Evolutionary conservation across 345 rosid genomes (phyloP).

Genomic region (Bretschneidera sinensis): DNA sequence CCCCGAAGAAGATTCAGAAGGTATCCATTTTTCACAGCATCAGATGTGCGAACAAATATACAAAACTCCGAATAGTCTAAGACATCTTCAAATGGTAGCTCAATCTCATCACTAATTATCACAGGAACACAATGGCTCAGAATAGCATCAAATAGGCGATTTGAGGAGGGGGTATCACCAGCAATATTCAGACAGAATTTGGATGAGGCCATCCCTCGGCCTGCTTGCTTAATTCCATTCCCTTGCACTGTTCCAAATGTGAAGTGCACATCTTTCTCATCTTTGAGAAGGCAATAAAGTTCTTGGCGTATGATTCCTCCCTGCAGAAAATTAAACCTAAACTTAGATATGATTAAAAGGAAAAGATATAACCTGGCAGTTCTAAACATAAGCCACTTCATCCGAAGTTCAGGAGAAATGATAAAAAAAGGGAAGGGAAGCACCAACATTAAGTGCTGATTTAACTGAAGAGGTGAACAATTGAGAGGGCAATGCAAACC

Average conservation of each 20-base stretch:
- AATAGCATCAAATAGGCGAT: conserved; percentile 86
- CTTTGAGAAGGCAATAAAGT: conserved; percentile 77
- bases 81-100: conserved; percentile 86
- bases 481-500: conserved; percentile 2
- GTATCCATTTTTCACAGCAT: conserved; percentile 64
- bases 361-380: not conserved
- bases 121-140: conserved; percentile 88
- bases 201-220: conserved; percentile 83
- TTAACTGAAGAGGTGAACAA: not conserved
- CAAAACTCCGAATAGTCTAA: conserved; percentile 77
- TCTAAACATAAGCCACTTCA: no score
- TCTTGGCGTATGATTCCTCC: conserved; percentile 83
- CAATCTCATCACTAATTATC: conserved; percentile 78
- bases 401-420: no score
- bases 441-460: not conserved
- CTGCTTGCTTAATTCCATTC: conserved; percentile 56
- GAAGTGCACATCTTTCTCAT: conserved; percentile 84
- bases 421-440: not conserved
- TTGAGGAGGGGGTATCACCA: conserved; percentile 94
- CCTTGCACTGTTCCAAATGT: conserved; percentile 65
- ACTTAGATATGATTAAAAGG: not conserved
- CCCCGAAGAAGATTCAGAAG: conserved; percentile 63
- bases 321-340: conserved; percentile 24
- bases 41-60: conserved; percentile 59
- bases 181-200: conserved; percentile 90